Evolutionary conservation across 108 stramenopile species (phyloP).

Genomic region (Pseudonitzschia pungens): DNA sequence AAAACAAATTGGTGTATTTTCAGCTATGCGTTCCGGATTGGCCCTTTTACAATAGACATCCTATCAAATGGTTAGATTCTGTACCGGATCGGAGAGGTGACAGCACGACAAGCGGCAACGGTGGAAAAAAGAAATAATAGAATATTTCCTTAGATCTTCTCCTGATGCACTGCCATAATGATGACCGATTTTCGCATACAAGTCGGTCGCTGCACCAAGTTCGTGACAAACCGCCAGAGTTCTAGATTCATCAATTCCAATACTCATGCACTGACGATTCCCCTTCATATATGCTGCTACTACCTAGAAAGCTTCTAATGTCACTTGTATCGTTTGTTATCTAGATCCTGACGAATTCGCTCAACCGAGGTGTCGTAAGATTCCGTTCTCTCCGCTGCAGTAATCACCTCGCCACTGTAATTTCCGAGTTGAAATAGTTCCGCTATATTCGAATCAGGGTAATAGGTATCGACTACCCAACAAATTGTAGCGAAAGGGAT

Average conservation of each 20-base stretch:
- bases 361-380: neutral
- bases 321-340: neutral
- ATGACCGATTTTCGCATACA: too few species aligned
- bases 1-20: constrained; percentile 4
- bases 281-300: too few species aligned
- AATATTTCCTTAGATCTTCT: neutral
- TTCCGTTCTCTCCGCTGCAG: constrained; percentile 8
- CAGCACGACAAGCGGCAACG: neutral
- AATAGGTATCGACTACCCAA: constrained; percentile 73
- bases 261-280: neutral
- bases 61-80: constrained; percentile 85
- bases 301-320: neutral
- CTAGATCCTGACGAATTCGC: neutral
- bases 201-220: too few species aligned
- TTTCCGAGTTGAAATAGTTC: constrained; percentile 48
- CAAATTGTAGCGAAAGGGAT: constrained; percentile 74
- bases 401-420: constrained; percentile 15
- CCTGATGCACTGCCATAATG: neutral
- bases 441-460: constrained; percentile 51
- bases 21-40: constrained; percentile 89
- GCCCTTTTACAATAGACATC: constrained; percentile 88
- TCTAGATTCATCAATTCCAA: neutral
- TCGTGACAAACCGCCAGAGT: neutral
- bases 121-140: constrained; percentile 1
- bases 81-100: constrained; percentile 68